Conservation (phyloP, 352 stramenopile species). For the Blastocystis sp. region DNA sequence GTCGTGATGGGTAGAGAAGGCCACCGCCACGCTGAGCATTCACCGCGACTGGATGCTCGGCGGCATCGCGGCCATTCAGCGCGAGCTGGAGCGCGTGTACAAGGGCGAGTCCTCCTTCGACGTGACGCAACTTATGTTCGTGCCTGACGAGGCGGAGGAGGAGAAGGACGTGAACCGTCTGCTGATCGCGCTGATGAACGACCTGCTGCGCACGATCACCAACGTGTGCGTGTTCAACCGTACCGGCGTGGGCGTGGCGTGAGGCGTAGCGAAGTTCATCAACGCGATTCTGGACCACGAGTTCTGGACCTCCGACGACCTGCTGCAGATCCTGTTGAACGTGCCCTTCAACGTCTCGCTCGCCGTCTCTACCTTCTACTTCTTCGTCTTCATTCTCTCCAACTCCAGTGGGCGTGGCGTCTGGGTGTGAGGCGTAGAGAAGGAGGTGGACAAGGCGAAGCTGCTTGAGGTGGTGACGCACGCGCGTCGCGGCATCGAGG, state of each 20-base stretch:
- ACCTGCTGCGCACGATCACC: conserved; percentile 22
- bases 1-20: not conserved
- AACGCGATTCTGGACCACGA: not conserved
- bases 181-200: not conserved
- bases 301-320: conserved; percentile 20
- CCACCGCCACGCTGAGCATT: not conserved
- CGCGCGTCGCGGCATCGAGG: not conserved
- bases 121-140: conserved; percentile 39
- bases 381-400: conserved; percentile 13
- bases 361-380: not conserved
- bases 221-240: conserved; percentile 20
- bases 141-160: not conserved
- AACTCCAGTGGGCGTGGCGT: not conserved
- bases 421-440: not conserved
- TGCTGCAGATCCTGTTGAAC: not conserved
- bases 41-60: not conserved
- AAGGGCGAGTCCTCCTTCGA: not conserved
- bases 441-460: not conserved
- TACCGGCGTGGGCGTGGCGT: not conserved
- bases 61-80: not conserved
- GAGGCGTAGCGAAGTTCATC: conserved; percentile 43
- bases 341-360: conserved; percentile 41
- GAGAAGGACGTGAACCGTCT: not conserved
- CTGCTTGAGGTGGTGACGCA: not conserved
- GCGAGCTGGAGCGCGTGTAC: not conserved